phyloP scores from a whole-genome alignment of 768 basidiomycete species.

The Calvatia gigantea region DNA sequence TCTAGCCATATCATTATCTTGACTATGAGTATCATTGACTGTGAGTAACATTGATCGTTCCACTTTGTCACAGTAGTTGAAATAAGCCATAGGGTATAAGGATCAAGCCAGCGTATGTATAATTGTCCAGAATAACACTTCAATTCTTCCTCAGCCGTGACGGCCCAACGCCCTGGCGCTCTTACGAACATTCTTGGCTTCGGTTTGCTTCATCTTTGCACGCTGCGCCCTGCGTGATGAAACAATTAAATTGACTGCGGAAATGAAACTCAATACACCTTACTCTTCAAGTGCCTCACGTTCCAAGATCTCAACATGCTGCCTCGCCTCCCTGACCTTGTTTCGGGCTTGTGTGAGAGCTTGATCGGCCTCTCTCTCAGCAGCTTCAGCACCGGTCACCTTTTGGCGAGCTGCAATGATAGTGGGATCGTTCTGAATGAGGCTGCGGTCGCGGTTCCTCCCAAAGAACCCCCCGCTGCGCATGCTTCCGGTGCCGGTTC shows the following conservation, averaged over 20 bases:
- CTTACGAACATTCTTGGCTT: constrained; percentile 49
- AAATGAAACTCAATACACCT: constrained; percentile 19
- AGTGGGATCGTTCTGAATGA: constrained; percentile 35
- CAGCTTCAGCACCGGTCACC: constrained; percentile 45
- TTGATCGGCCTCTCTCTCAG: constrained; percentile 49
- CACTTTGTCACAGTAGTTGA: not conserved
- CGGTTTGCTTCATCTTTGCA: constrained; percentile 50
- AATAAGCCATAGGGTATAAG: not conserved
- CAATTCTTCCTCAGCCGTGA: constrained; percentile 22
- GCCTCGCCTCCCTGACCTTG: constrained; percentile 43
- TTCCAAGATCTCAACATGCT: constrained; percentile 47
- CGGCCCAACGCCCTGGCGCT: constrained; percentile 43
- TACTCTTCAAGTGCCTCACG: constrained; percentile 51
- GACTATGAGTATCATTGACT: not conserved
- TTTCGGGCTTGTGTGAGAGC: constrained; percentile 43
- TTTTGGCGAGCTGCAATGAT: constrained; percentile 48
- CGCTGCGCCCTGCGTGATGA: constrained; percentile 36
- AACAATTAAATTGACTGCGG: not conserved
- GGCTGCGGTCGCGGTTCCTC: constrained; percentile 13
- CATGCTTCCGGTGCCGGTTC: constrained; percentile 7
- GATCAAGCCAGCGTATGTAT: not conserved
- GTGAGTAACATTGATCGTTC: not conserved
- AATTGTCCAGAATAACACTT: not conserved
- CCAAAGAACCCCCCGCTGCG: constrained; percentile 24
- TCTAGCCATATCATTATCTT: constrained; percentile 18